Conservation (phyloP, 2,329 filamentous ascomycete genomes). For the Rhexocercosporidium sp. region DNA sequence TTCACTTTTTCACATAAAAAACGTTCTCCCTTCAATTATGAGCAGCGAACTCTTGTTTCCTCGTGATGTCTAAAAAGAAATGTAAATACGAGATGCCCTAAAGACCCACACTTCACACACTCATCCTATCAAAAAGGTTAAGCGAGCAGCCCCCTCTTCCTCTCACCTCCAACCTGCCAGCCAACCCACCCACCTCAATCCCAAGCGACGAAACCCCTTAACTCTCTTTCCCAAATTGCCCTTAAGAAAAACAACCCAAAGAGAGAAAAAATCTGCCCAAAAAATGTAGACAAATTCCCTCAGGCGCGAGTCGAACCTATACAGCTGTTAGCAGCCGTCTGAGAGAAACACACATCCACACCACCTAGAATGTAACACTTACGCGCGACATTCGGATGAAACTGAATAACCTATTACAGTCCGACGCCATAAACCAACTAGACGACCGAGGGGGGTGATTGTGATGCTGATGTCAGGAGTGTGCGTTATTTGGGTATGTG, state of each 20-base stretch:
- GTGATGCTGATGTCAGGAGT: neutral
- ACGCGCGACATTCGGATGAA: constrained; percentile 15
- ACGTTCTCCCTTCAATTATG: neutral
- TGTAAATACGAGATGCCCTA: neutral
- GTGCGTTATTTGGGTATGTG: neutral
- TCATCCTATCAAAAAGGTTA: neutral
- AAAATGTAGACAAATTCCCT: neutral
- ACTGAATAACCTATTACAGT: constrained; percentile 8
- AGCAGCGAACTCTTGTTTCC: neutral
- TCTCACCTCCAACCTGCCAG: neutral
- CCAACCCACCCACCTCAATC: neutral
- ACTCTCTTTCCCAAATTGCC: neutral
- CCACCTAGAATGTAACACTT: too few relatives aligned
- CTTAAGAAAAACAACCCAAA: neutral
- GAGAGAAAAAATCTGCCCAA: neutral
- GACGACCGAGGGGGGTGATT: constrained; percentile 5
- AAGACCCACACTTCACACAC: neutral
- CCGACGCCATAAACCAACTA: constrained; percentile 16
- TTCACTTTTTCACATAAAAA: neutral
- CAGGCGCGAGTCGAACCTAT: constrained; percentile 14
- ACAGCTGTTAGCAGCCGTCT: constrained; percentile 13
- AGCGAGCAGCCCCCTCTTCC: neutral
- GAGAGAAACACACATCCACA: neutral
- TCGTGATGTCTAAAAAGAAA: neutral
- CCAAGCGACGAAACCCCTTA: neutral